Conservation (phyloP, 306 rosid genomes). For the Acacia acuminata region DNA sequence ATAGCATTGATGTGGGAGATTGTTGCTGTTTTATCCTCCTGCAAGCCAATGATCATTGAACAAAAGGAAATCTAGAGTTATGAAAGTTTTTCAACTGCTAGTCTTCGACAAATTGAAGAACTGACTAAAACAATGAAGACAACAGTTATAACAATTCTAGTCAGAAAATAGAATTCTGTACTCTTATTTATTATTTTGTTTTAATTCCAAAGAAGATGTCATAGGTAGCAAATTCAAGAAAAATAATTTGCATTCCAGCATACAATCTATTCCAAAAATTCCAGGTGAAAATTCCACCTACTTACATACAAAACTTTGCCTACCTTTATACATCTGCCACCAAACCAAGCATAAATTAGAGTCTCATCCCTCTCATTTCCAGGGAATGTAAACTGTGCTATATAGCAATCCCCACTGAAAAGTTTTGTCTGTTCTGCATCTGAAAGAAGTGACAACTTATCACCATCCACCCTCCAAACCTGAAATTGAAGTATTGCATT, state of each 20-base stretch:
- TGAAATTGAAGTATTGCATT: conserved; percentile 37
- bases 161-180: conserved; percentile 10
- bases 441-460: conserved; percentile 57
- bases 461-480: conserved; percentile 93
- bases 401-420: conserved; percentile 88
- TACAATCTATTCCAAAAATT: conserved; percentile 8
- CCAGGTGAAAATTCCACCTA: conserved; percentile 5
- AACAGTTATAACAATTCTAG: neutral
- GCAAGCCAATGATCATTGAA: conserved; percentile 33
- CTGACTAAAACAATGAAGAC: conserved; percentile 10
- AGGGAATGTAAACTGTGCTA: conserved; percentile 69
- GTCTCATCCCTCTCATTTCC: conserved; percentile 76
- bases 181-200: conserved; percentile 6
- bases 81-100: conserved; percentile 16
- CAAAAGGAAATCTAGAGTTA: conserved; percentile 9
- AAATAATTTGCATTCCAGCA: conserved; percentile 1
- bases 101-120: conserved; percentile 8
- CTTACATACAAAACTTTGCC: conserved; percentile 24
- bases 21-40: conserved; percentile 75
- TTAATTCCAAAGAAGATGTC: neutral
- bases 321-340: conserved; percentile 63
- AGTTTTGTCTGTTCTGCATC: conserved; percentile 59
- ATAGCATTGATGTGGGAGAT: conserved; percentile 57
- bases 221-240: conserved; percentile 2
- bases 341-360: conserved; percentile 84